Conservation (phyloP, 257 asterid species). For the Solanum pinnatisectum region DNA sequence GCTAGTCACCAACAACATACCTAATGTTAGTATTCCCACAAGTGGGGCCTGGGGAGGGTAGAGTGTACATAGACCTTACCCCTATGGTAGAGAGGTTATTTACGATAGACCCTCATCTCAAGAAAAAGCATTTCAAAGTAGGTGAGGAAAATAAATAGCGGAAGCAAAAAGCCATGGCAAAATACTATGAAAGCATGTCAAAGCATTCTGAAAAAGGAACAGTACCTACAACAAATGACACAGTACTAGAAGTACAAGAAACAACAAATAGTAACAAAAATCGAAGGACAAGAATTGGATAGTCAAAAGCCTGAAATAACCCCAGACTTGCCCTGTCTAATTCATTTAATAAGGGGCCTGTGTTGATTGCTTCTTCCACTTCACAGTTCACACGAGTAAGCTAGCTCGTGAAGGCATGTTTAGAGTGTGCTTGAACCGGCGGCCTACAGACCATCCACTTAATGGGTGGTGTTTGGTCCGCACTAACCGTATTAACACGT, state of each 20-base stretch:
- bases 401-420: background rate
- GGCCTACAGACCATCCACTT: background rate
- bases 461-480: background rate
- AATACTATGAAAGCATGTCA: background rate
- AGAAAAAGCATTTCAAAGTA: background rate
- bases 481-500: background rate
- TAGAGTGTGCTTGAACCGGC: background rate
- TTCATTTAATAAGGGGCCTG: background rate
- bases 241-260: background rate
- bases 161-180: background rate
- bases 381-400: background rate
- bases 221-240: background rate
- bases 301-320: background rate
- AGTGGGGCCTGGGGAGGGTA: background rate
- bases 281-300: background rate
- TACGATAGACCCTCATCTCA: background rate
- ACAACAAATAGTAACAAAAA: background rate
- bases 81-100: background rate
- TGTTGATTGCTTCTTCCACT: background rate
- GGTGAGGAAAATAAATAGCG: background rate
- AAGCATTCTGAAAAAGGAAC: background rate
- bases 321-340: background rate
- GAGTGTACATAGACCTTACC: background rate
- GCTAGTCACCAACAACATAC: background rate
- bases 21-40: background rate